Conservation (phyloP, 208 protist genomes). For the Herpetomonas tarakana region DNA sequence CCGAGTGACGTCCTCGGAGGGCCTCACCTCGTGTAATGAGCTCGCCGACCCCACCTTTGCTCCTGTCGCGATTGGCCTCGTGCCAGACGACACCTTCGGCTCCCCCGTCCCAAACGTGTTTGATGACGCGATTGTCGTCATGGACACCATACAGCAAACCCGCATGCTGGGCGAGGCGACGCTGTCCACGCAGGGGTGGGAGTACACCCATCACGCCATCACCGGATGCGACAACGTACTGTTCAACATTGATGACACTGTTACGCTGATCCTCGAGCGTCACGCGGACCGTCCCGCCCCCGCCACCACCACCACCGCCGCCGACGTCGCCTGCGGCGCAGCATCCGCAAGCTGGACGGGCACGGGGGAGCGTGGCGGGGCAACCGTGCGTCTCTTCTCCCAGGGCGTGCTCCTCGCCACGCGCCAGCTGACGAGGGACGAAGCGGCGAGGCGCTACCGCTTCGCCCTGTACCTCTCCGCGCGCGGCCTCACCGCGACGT, state of each 20-base stretch:
- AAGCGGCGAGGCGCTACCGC: slow-evolving; percentile 36
- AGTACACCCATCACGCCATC: slow-evolving; percentile 33
- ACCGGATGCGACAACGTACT: slow-evolving; percentile 35
- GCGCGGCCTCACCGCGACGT: slow-evolving; percentile 53
- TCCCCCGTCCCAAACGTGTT: slow-evolving; percentile 20
- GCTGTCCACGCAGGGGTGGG: slow-evolving; percentile 19
- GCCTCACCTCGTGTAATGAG: slow-evolving; percentile 49
- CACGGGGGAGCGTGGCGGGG: too few relatives aligned
- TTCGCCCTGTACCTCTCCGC: slow-evolving; percentile 71
- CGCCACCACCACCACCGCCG: background rate
- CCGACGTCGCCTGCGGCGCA: background rate
- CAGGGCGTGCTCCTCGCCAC: slow-evolving; percentile 35
- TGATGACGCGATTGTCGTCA: slow-evolving; percentile 41
- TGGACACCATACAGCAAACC: slow-evolving; percentile 59
- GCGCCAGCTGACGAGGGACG: slow-evolving; percentile 19
- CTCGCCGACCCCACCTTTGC: slow-evolving; percentile 44
- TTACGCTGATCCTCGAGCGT: slow-evolving; percentile 53
- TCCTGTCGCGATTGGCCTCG: slow-evolving; percentile 58
- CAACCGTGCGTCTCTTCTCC: slow-evolving; percentile 27
- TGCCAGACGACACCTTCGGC: slow-evolving; percentile 30
- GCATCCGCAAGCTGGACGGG: too few relatives aligned
- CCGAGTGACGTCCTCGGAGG: slow-evolving; percentile 36
- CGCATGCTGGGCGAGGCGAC: slow-evolving; percentile 23
- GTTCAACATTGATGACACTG: slow-evolving; percentile 78
- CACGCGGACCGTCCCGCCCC: background rate